phyloP scores from a whole-genome alignment of 2,329 filamentous ascomycete genomes.

The Penicillium sp. region DNA sequence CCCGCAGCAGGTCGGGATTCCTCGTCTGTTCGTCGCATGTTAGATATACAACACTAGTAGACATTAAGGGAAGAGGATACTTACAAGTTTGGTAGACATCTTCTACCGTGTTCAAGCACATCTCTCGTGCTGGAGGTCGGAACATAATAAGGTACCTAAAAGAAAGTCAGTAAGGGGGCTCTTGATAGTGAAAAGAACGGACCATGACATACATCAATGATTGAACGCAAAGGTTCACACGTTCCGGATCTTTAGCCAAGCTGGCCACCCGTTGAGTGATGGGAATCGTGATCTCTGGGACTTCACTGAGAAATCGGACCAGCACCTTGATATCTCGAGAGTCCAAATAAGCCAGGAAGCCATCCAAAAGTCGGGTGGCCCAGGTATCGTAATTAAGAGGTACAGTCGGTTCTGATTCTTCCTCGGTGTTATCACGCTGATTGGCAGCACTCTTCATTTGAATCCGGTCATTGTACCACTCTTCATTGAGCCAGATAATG shows the following conservation, averaged over 20 bases:
- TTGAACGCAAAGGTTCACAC: slow-evolving; percentile 59
- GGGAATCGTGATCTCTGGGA: slow-evolving; percentile 72
- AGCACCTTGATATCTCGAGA: slow-evolving; percentile 78
- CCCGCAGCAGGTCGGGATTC: slow-evolving; percentile 50
- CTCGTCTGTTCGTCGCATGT: slow-evolving; percentile 37
- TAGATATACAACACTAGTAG: neutral
- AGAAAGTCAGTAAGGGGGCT: slow-evolving; percentile 14
- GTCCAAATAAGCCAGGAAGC: slow-evolving; percentile 87
- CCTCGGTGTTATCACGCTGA: slow-evolving; percentile 46
- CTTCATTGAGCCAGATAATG: slow-evolving; percentile 91
- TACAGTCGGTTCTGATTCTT: slow-evolving; percentile 44
- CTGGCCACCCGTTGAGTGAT: slow-evolving; percentile 71
- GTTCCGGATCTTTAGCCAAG: slow-evolving; percentile 63
- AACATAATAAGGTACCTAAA: slow-evolving; percentile 57
- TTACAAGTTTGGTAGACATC: slow-evolving; percentile 58
- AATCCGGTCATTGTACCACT: slow-evolving; percentile 91
- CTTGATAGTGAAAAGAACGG: neutral
- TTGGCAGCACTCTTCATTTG: slow-evolving; percentile 47
- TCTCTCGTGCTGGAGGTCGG: slow-evolving; percentile 58
- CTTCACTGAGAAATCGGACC: slow-evolving; percentile 86
- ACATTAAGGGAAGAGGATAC: slow-evolving; percentile 17
- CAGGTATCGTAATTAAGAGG: slow-evolving; percentile 72
- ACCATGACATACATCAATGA: slow-evolving; percentile 53
- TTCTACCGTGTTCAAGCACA: slow-evolving; percentile 58
- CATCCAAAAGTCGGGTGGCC: slow-evolving; percentile 78